Conservation (phyloP, 192 early-diverging fungal genomes). For the Rhizoclosmatium sp. region DNA sequence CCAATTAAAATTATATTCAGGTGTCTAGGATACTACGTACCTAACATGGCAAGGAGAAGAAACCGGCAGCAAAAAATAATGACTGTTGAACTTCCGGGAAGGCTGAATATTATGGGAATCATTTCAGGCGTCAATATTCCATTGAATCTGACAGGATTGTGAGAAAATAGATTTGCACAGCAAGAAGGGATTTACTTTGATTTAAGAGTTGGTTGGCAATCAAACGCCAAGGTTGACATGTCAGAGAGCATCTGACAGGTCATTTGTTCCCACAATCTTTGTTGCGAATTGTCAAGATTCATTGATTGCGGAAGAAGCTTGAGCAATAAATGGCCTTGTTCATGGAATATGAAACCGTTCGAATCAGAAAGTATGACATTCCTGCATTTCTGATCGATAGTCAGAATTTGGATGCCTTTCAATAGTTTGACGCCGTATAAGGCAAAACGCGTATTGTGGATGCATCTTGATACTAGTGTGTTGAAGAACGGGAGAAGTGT, state of each 20-base stretch:
- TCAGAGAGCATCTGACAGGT: background rate
- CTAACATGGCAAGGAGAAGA: background rate
- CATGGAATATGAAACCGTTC: background rate
- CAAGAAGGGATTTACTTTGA: too few species aligned
- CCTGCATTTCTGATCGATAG: background rate
- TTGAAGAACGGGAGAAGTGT: background rate
- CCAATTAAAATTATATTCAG: too few species aligned
- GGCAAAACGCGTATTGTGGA: background rate
- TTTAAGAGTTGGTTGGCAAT: background rate
- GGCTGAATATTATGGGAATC: background rate
- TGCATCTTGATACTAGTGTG: background rate
- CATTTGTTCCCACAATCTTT: background rate
- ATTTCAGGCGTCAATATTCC: background rate
- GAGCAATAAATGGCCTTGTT: background rate
- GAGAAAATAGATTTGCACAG: too few species aligned
- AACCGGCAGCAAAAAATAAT: background rate
- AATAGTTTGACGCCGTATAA: conserved; percentile 1
- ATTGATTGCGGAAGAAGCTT: background rate
- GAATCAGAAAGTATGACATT: background rate
- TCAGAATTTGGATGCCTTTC: background rate
- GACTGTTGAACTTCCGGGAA: background rate
- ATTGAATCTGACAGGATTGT: background rate
- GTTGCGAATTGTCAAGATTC: background rate
- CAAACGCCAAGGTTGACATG: background rate
- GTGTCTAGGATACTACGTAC: background rate